Conservation (phyloP, 2,329 filamentous ascomycete species). For the Myriosclerotinia duriaeana region DNA sequence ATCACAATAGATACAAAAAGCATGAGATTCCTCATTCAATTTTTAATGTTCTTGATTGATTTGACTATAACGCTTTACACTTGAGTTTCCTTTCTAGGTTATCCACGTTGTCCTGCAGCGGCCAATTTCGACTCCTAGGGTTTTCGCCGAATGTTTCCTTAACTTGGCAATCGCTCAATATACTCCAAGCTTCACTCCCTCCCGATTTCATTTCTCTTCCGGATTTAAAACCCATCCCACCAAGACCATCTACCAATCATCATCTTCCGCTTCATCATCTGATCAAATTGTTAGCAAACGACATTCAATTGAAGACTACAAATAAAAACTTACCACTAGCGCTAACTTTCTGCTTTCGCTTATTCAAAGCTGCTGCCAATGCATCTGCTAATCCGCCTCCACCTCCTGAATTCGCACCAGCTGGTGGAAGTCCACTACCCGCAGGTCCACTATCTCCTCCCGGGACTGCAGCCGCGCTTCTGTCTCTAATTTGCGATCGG, state of each 20-base stretch:
- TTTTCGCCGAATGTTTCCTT: background rate
- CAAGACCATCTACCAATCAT: slow-evolving; percentile 60
- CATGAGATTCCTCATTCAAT: background rate
- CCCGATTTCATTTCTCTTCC: background rate
- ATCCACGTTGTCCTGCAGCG: background rate
- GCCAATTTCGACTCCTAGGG: background rate
- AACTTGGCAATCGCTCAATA: slow-evolving; percentile 5
- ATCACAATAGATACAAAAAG: background rate
- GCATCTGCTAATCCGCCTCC: slow-evolving; percentile 76
- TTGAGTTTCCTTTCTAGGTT: background rate
- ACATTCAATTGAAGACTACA: slow-evolving; percentile 25
- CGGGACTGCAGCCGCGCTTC: slow-evolving; percentile 63
- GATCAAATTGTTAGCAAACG: slow-evolving; percentile 37
- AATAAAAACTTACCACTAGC: slow-evolving; percentile 74
- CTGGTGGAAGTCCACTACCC: slow-evolving; percentile 52
- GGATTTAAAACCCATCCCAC: slow-evolving; percentile 3
- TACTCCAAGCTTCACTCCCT: background rate
- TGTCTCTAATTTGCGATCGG: slow-evolving; percentile 66
- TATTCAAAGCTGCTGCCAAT: slow-evolving; percentile 72
- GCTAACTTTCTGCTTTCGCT: slow-evolving; percentile 90
- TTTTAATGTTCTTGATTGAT: slow-evolving; percentile 13
- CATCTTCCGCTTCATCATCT: slow-evolving; percentile 78
- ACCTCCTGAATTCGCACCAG: slow-evolving; percentile 55
- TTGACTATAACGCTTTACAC: slow-evolving; percentile 9
- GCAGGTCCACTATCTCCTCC: slow-evolving; percentile 53